These are phyloP conservation scores for Colletotrichum lupini DNA, from an alignment of 2,329 filamentous ascomycete species.

Conservation along the genomic window DNA sequence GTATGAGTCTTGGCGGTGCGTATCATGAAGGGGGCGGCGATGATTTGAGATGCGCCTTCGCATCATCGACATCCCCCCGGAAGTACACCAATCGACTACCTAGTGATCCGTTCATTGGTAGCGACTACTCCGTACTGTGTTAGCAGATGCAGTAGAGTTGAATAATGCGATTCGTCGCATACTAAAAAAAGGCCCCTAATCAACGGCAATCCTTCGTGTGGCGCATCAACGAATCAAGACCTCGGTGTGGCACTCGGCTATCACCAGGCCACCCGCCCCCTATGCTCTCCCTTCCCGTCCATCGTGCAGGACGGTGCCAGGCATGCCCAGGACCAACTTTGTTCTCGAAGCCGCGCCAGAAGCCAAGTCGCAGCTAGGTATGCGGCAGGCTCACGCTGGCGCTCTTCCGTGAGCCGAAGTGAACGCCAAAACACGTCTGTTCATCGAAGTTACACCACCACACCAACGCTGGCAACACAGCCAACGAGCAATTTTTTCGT, in stretches of 20 bases:
- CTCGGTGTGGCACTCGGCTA: conserved; percentile 19
- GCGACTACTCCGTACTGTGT: neutral
- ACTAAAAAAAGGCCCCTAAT: neutral
- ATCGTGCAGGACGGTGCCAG: conserved; percentile 4
- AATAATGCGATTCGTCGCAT: neutral
- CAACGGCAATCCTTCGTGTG: conserved; percentile 6
- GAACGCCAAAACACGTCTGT: neutral
- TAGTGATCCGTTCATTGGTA: neutral
- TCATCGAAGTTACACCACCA: neutral
- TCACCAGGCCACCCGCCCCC: conserved; percentile 4
- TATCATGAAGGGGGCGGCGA: neutral
- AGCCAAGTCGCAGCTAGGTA: conserved; percentile 15
- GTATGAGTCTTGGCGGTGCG: neutral
- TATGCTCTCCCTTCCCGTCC: neutral
- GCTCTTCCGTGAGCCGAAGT: conserved; percentile 8
- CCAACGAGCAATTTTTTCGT: conserved; percentile 12
- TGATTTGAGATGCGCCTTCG: neutral
- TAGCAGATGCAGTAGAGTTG: neutral
- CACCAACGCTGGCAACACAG: conserved; percentile 4
- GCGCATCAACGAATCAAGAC: conserved; percentile 7
- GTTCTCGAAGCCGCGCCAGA: conserved; percentile 35
- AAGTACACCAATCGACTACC: neutral
- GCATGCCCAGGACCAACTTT: neutral
- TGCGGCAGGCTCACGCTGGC: neutral
- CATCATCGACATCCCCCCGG: neutral